Base-by-base conservation (phyloP, 2,329 filamentous ascomycete genomes). In the Eutypa lata region DNA sequence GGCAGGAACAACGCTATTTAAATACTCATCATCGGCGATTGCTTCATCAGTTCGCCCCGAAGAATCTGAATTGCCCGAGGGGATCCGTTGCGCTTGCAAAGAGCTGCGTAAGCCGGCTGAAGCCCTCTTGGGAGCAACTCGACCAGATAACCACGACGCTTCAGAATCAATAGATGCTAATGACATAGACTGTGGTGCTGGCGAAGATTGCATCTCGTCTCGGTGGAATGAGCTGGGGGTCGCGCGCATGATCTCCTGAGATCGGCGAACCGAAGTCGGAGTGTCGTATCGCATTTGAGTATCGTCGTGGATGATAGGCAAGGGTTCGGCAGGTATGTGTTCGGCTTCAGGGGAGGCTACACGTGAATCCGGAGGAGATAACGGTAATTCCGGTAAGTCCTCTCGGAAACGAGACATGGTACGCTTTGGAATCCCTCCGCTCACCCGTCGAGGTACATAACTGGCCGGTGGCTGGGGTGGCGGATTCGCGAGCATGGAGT, bases 151-250 rank as follows among this genome's bases (percentile, higher is more conserved):
- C 94, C 94, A 99, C 0, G 92, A 97, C 4, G 83, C 94, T 73
- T 99, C 94, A 0, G 92, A 97, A 66, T 97, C 94, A 54, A 97
- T 90, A 0, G 92, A 97, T 2, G 91, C 94, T 18, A 97, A 79
- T 0, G 93, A 97, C 69, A 92, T 88, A 28, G 91, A 90, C 66
- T 91, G 81, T 35, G 74, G 79, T 60, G 79, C 86, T 18, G 77
- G 84, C 5, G 80, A 85, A 24, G 74, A 68, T 22, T 75, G 71
- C 4, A 71, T 65, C 24, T 71, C 69, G 31, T 75, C 71, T 56
- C 66, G 72, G 53, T 71, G 67, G 53, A 71, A 71, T 28, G 74
- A 76, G 13, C 73, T 78, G 8, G 77, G 75, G 1, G 76, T 80
- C 19, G 75, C 71, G 43, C 74, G 66, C 62, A 72, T 71, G 26